Conservation (phyloP, 345 rosid species). For the Isatis tinctoria region DNA sequence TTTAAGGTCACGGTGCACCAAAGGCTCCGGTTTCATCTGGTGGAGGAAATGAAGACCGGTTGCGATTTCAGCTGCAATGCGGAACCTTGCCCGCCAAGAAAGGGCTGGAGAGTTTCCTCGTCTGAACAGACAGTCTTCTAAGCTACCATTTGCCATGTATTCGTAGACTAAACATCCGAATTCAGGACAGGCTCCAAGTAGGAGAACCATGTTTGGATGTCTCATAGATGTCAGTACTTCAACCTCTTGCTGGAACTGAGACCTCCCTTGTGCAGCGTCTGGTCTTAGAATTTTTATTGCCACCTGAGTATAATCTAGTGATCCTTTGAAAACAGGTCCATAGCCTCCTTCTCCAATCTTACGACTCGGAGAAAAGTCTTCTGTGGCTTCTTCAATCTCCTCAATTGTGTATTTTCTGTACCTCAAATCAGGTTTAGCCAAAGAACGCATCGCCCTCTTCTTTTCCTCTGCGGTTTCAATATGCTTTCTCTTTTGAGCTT, state of each 20-base stretch:
- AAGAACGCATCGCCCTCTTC: constrained; percentile 25
- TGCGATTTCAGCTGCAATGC: constrained; percentile 77
- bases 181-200: constrained; percentile 90
- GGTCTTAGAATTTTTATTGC: constrained; percentile 83
- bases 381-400: constrained; percentile 77
- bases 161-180: constrained; percentile 87
- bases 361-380: constrained; percentile 41
- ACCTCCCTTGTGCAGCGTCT: constrained; percentile 80
- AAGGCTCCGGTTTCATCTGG: constrained; percentile 90
- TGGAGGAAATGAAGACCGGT: constrained; percentile 86
- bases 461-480: constrained; percentile 43
- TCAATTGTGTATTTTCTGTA: constrained; percentile 64
- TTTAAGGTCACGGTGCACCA: constrained; percentile 90
- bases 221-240: constrained; percentile 77
- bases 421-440: constrained; percentile 28
- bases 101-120: constrained; percentile 50
- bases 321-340: constrained; percentile 71
- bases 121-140: constrained; percentile 69
- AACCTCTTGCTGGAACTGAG: constrained; percentile 85
- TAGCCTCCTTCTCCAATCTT: constrained; percentile 98
- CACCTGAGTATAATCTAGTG: constrained; percentile 67
- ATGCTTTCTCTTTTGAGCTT: constrained; percentile 50
- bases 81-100: constrained; percentile 72
- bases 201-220: constrained; percentile 95
- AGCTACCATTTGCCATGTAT: constrained; percentile 88